Base-by-base conservation (phyloP, 768 basidiomycete species). In the Sarcodon aspratus region DNA sequence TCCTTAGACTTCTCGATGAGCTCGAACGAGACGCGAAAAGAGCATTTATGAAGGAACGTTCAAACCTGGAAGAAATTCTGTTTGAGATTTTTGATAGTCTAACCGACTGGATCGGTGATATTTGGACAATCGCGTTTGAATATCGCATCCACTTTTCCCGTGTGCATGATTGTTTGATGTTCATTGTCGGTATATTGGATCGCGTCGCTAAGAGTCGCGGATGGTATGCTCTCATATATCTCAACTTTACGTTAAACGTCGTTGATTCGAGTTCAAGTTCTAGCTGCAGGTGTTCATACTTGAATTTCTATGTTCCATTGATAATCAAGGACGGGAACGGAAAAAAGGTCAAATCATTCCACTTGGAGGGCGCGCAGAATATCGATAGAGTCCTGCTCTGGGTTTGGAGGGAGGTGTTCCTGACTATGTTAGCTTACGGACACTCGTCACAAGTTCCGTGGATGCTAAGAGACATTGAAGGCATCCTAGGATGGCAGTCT, bases 391-490 rank as follows among this genome's bases (percentile, higher is more conserved):
- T 73, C 36, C 50, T 76, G 6, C 60, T 81, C 13, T 84, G 80
- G 79, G 74, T 84, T 47, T 84, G 82, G 82, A 71, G 82, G 6
- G 83, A 85, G 51, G 66, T 84, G 15, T 76, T 84, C 52, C 58
- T 85, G 8, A 73, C 72, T 21, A 63, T 84, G 60, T 69, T 78
- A 7, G 70, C 72, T 0, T 62, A 55, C 50, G 59, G 69, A 54
- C 47, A 61, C 36, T 48, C 56, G 55, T 57, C 63, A 37, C 52
- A 54, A 45, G 63, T 82, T 11, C 69, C 72, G 0, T 67, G 72
- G 7, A 80, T 83, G 71, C 61, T 84, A 17, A 64, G 69, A n/a
- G 80, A 83, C 49, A 75, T 84, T 45, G 76, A 78, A 35, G 52
- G 64, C 13, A 52, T 63, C 9, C 58, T 78, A 55, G 74, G 76